A percentile compares a stretch with the other conserved stretches of the same genome.
Conservation (phyloP, 2,329 filamentous ascomycete species). For the Orbilia brochopaga region DNA sequence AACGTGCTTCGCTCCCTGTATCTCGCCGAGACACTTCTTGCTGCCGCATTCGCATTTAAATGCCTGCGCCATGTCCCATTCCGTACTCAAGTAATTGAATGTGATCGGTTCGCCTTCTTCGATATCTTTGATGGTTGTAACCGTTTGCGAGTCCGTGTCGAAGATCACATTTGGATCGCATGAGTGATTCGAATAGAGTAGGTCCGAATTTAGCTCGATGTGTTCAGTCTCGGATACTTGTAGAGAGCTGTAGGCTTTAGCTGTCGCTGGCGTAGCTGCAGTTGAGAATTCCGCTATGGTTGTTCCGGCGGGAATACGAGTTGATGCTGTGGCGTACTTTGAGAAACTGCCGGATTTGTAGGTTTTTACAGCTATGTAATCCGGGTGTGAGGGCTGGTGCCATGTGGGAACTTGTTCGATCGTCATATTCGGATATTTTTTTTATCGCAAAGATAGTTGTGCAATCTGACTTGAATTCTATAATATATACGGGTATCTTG, state of each 20-base stretch:
- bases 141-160: constrained; percentile 65
- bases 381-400: constrained; percentile 38
- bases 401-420: constrained; percentile 42
- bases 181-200: constrained; percentile 72
- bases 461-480: no score
- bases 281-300: constrained; percentile 69
- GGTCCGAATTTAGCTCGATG: constrained; percentile 69
- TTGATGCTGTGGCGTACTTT: constrained; percentile 40
- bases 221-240: constrained; percentile 66
- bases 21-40: constrained; percentile 66
- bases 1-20: constrained; percentile 70
- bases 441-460: not conserved
- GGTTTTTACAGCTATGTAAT: constrained; percentile 47
- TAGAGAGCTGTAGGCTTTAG: constrained; percentile 69
- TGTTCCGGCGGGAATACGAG: constrained; percentile 66
- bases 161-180: constrained; percentile 72
- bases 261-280: constrained; percentile 68
- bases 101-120: constrained; percentile 66
- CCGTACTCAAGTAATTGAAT: constrained; percentile 78
- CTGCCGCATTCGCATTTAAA: constrained; percentile 71
- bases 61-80: constrained; percentile 75
- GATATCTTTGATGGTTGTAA: constrained; percentile 67
- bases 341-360: constrained; percentile 44
- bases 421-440: constrained; percentile 21
- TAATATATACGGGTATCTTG: no score